Evolutionary conservation across 2,329 filamentous ascomycete genomes (phyloP).

Genomic region (Aspergillus sp.): DNA sequence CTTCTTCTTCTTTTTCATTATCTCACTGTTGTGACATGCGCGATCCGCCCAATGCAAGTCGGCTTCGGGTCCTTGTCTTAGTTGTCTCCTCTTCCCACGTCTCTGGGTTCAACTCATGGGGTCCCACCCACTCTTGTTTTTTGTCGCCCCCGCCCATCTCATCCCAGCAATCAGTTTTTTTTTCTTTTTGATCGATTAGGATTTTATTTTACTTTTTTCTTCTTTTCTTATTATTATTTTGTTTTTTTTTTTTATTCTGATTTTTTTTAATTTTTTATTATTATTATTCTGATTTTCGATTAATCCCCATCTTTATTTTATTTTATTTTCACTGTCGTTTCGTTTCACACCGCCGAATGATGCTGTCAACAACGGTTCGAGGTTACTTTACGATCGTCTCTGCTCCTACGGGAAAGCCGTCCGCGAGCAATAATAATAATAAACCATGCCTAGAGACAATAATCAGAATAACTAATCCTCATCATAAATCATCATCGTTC

Average conservation of each 20-base stretch:
- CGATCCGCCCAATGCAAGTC: not conserved
- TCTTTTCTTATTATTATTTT: not conserved
- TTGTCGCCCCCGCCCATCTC: not conserved
- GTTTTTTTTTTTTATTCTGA: not conserved
- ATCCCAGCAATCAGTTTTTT: not conserved
- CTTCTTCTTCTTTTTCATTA: no score
- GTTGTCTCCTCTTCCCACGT: slow-evolving; percentile 10
- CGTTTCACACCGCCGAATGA: not conserved
- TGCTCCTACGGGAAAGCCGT: not conserved
- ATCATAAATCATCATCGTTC: not conserved
- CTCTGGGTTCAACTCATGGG: slow-evolving; percentile 9
- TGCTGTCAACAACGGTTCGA: slow-evolving; percentile 1
- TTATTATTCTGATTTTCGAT: not conserved
- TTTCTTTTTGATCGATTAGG: not conserved
- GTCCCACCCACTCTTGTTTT: slow-evolving; percentile 5
- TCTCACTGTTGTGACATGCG: not conserved
- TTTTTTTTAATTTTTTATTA: not conserved
- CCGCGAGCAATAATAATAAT: slow-evolving; percentile 4
- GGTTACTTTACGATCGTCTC: not conserved
- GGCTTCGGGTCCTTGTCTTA: not conserved
- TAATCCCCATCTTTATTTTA: not conserved
- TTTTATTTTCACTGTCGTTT: slow-evolving; percentile 2
- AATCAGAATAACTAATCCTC: no score
- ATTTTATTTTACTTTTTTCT: not conserved
- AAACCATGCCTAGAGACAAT: not conserved